A percentile compares a stretch with the other conserved stretches of the same genome.
Conservation (phyloP, 345 rosid genomes). For the Toxicodendron radicans region DNA sequence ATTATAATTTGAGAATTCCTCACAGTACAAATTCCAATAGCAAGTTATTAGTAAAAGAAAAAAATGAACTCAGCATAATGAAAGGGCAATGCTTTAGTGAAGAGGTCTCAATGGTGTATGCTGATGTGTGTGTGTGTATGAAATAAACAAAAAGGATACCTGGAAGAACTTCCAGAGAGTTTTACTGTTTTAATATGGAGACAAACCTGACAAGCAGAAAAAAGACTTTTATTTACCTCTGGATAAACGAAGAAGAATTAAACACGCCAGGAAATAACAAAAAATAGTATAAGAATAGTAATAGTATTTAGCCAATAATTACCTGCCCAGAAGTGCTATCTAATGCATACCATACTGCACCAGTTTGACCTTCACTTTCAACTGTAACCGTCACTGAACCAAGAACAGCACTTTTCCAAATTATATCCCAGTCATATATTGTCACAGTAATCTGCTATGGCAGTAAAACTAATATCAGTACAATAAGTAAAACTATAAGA, state of each 20-base stretch:
- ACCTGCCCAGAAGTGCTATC: constrained; percentile 98
- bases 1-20: background rate
- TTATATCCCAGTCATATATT: constrained; percentile 98
- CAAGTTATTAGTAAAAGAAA: background rate
- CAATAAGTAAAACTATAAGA: background rate
- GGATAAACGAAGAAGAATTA: constrained; percentile 14
- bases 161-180: constrained; percentile 56
- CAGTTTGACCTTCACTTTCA: constrained; percentile 89
- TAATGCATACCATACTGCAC: constrained; percentile 82
- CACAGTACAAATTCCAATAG: background rate
- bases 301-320: constrained; percentile 20
- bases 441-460: constrained; percentile 76
- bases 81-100: too few species aligned
- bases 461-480: constrained; percentile 14
- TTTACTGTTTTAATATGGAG: constrained; percentile 79
- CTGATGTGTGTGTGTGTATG: background rate
- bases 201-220: constrained; percentile 66
- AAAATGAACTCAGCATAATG: background rate
- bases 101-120: background rate
- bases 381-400: constrained; percentile 88
- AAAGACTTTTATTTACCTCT: constrained; percentile 21
- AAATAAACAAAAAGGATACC: constrained; percentile 43
- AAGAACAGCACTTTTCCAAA: constrained; percentile 97
- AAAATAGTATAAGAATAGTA: constrained; percentile 1
- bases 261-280: background rate